Percentiles rank a stretch among this genome's conserved stretches.
Conservation (phyloP, 345 rosid species). For the Dipteronia sinensis region DNA sequence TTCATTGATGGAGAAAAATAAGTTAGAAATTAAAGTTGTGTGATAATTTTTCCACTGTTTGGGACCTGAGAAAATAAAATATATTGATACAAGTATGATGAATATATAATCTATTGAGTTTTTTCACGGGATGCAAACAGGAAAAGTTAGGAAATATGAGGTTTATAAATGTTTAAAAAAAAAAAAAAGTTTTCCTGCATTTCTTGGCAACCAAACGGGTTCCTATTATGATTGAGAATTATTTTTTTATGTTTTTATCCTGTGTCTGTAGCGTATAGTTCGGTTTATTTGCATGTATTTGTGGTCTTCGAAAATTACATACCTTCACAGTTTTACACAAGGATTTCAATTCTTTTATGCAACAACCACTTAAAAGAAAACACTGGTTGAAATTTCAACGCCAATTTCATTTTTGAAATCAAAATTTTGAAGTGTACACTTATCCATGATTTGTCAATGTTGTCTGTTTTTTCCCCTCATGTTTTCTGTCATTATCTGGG, state of each 20-base stretch:
- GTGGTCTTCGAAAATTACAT: slow-evolving; percentile 10
- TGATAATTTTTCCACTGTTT: background rate
- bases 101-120: no score
- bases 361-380: background rate
- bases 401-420: background rate
- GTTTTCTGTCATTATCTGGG: background rate
- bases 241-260: background rate
- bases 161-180: background rate
- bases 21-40: background rate
- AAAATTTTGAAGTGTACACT: background rate
- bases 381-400: background rate
- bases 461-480: background rate
- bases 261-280: background rate
- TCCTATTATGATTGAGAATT: background rate
- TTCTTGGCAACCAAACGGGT: slow-evolving; percentile 12
- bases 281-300: background rate
- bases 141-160: background rate
- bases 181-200: background rate
- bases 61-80: no score
- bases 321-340: background rate
- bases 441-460: slow-evolving; percentile 14
- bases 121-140: no score
- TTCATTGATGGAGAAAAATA: background rate
- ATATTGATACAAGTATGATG: background rate
- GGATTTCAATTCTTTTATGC: background rate